A percentile compares a stretch with the other conserved stretches of the same genome.
Conservation (phyloP, 2,329 filamentous ascomycete species). For the Cladosporium colombiae region DNA sequence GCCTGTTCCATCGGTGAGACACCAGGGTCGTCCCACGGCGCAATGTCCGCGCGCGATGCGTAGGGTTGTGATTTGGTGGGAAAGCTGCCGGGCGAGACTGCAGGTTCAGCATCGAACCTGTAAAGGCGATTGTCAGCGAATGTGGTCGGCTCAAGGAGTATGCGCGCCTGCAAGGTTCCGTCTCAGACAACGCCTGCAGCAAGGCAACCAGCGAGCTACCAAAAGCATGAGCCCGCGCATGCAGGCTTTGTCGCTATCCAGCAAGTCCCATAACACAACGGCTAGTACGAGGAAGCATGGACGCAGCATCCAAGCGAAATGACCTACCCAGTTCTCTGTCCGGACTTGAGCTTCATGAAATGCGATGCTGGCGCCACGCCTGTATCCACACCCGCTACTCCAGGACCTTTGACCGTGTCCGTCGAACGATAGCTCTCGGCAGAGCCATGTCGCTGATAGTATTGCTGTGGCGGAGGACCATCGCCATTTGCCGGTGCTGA, state of each 20-base stretch:
- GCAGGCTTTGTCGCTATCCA: background rate
- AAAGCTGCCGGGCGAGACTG: conserved; percentile 44
- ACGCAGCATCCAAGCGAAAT: conserved; percentile 3
- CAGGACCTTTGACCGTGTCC: conserved; percentile 62
- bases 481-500: conserved; percentile 32
- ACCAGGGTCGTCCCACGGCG: conserved; percentile 52
- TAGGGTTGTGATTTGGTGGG: conserved; percentile 41
- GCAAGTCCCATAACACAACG: background rate
- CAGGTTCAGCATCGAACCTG: conserved; percentile 49
- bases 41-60: conserved; percentile 49
- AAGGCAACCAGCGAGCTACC: background rate
- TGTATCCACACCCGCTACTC: conserved; percentile 24
- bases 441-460: conserved; percentile 62
- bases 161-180: conserved; percentile 30
- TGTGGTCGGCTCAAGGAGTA: conserved; percentile 22
- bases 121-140: conserved; percentile 31
- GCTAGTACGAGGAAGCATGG: background rate
- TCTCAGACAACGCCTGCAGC: conserved; percentile 3
- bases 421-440: conserved; percentile 66
- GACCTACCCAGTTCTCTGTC: conserved; percentile 48
- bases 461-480: conserved; percentile 27
- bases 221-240: background rate
- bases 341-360: conserved; percentile 43
- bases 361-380: conserved; percentile 27
- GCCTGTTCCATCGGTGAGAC: conserved; percentile 25